A percentile compares a stretch with the other conserved stretches of the same genome.
phyloP scores from a whole-genome alignment of 805 yeast species.

The Metschnikowia lochheadii region DNA sequence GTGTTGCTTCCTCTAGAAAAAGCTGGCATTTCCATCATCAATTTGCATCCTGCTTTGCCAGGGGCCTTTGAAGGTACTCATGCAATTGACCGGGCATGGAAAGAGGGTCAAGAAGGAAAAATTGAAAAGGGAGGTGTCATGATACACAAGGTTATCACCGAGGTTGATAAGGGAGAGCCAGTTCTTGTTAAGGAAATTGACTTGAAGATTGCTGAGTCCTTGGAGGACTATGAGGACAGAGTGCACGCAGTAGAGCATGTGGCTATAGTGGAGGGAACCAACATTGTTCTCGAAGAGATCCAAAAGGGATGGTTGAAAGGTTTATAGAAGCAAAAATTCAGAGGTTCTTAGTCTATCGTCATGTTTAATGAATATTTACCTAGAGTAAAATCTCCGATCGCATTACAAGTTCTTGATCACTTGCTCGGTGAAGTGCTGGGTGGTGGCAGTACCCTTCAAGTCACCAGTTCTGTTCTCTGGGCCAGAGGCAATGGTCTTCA shows the following conservation, averaged over 20 bases:
- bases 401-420: slow-evolving; percentile 71
- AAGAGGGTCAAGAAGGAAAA: slow-evolving; percentile 85
- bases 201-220: slow-evolving; percentile 64
- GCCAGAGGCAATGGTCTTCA: slow-evolving; percentile 89
- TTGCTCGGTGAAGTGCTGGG: slow-evolving; percentile 85
- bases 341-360: slow-evolving; percentile 4
- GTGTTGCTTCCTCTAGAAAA: slow-evolving; percentile 64
- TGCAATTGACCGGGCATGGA: slow-evolving; percentile 95
- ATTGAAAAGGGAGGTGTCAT: slow-evolving; percentile 81
- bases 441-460: slow-evolving; percentile 87
- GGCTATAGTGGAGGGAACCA: slow-evolving; percentile 92
- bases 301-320: slow-evolving; percentile 4
- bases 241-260: slow-evolving; percentile 82
- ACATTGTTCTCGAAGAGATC: slow-evolving; percentile 48
- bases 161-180: slow-evolving; percentile 93
- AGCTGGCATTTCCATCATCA: slow-evolving; percentile 72
- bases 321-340: neutral
- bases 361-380: slow-evolving; percentile 12
- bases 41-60: slow-evolving; percentile 95
- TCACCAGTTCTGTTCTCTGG: slow-evolving; percentile 95
- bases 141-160: slow-evolving; percentile 96
- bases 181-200: slow-evolving; percentile 75
- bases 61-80: slow-evolving; percentile 96
- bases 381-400: slow-evolving; percentile 1
- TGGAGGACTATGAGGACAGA: slow-evolving; percentile 75